phyloP scores from a whole-genome alignment of 768 basidiomycete species.

The Pleurotus ostreatus region DNA sequence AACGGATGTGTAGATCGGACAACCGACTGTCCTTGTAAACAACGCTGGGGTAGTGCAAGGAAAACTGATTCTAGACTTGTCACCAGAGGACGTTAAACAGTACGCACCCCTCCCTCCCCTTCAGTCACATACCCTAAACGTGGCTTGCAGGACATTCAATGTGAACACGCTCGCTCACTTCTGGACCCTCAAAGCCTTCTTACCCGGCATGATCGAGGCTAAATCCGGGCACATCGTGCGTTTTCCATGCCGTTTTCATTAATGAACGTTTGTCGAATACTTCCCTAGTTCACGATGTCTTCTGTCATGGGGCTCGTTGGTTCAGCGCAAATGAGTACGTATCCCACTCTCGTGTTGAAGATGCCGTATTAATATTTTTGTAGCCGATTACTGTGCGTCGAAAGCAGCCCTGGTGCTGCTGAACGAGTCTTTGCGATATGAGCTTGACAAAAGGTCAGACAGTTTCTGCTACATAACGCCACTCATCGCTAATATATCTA shows the following conservation, averaged over 20 bases:
- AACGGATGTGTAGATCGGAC: conserved; percentile 56
- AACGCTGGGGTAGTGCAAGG: conserved; percentile 95
- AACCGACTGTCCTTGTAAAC: conserved; percentile 88
- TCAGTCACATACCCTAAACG: too few species aligned
- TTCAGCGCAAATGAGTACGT: conserved; percentile 72
- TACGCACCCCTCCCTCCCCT: conserved; percentile 24
- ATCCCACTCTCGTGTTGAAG: background rate
- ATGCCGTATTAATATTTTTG: background rate
- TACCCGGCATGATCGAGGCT: conserved; percentile 78
- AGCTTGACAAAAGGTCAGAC: conserved; percentile 62
- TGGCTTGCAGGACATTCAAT: conserved; percentile 67
- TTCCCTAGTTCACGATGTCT: conserved; percentile 64
- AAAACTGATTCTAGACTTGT: conserved; percentile 77
- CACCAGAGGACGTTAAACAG: conserved; percentile 77
- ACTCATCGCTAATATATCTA: conserved; percentile 8
- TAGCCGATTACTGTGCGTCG: conserved; percentile 88
- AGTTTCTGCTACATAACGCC: background rate
- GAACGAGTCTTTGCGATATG: conserved; percentile 82
- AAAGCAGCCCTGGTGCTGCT: conserved; percentile 86
- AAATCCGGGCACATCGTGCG: conserved; percentile 84
- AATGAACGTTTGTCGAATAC: conserved; percentile 11
- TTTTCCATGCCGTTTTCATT: conserved; percentile 12
- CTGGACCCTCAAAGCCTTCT: conserved; percentile 90
- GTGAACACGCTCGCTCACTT: conserved; percentile 89
- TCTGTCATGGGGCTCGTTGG: conserved; percentile 74